Evolutionary conservation across 23 red algal species (phyloP).

Genomic region (Cyanidiococcus yangmingshanensis): DNA sequence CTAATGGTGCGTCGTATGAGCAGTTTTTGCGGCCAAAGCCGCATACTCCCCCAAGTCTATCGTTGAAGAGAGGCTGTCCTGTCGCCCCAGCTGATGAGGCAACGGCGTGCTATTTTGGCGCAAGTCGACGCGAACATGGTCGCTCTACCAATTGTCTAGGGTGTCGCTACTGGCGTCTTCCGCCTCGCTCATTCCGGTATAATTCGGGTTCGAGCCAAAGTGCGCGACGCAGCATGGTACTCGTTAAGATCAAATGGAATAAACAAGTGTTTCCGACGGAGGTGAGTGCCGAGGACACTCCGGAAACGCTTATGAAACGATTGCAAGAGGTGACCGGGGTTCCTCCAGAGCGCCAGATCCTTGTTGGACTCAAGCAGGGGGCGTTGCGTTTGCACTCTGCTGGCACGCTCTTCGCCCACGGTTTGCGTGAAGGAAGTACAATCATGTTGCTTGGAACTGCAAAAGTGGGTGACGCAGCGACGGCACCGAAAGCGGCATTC

Average conservation of each 20-base stretch:
- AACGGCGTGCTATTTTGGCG: no score
- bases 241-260: slow-evolving; percentile 67
- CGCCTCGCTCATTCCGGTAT: no score
- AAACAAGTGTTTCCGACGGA: slow-evolving; percentile 57
- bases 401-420: slow-evolving; percentile 32
- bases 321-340: slow-evolving; percentile 67
- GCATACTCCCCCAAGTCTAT: no score
- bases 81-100: no score
- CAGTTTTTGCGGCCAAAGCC: no score
- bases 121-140: no score
- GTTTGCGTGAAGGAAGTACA: slow-evolving; percentile 45
- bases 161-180: no score
- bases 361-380: slow-evolving; percentile 68
- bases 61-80: no score
- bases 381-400: slow-evolving; percentile 40
- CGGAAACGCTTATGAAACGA: slow-evolving; percentile 52
- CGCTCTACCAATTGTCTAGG: no score
- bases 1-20: no score
- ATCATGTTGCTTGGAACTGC: slow-evolving; percentile 76
- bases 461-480: not conserved
- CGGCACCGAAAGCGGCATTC: no score
- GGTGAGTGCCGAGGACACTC: slow-evolving; percentile 36
- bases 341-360: slow-evolving; percentile 69
- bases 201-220: no score
- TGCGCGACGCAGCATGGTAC: not conserved